Evolutionary conservation across 108 stramenopile species (phyloP).

Genomic region (Hondaea fermentalgiana): DNA sequence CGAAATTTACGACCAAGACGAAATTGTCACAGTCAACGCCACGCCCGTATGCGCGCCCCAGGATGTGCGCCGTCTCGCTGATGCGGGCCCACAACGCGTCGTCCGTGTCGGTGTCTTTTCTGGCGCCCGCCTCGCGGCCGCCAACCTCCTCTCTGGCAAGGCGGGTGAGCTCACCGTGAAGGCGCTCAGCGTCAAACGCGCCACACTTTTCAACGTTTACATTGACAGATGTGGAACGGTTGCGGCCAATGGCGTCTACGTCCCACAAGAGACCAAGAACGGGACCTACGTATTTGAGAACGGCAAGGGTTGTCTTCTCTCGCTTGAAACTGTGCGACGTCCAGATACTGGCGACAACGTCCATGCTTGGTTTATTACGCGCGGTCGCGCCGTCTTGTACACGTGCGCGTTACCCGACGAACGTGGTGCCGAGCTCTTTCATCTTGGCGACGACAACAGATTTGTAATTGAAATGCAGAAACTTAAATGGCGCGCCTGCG

Average conservation of each 20-base stretch:
- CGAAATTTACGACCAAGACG: background rate
- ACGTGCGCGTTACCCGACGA: background rate
- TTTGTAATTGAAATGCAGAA: background rate
- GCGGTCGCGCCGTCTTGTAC: background rate
- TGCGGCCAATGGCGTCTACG: background rate
- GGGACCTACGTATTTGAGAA: background rate
- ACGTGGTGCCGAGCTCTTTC: background rate
- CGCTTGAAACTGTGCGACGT: background rate
- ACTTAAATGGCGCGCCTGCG: background rate
- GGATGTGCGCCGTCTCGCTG: background rate
- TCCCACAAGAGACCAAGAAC: background rate
- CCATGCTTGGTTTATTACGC: background rate
- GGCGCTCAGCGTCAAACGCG: background rate
- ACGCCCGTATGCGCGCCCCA: background rate
- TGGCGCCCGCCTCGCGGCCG: background rate
- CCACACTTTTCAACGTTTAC: background rate
- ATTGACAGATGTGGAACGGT: background rate
- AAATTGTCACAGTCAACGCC: background rate
- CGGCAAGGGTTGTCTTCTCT: background rate
- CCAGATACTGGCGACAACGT: background rate
- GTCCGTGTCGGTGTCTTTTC: background rate
- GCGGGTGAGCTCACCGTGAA: background rate
- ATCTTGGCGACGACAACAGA: background rate
- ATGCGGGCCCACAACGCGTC: background rate
- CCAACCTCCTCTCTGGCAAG: background rate